phyloP scores from a whole-genome alignment of 1,284 basidiomycete species.

The Caloboletus firmus region DNA sequence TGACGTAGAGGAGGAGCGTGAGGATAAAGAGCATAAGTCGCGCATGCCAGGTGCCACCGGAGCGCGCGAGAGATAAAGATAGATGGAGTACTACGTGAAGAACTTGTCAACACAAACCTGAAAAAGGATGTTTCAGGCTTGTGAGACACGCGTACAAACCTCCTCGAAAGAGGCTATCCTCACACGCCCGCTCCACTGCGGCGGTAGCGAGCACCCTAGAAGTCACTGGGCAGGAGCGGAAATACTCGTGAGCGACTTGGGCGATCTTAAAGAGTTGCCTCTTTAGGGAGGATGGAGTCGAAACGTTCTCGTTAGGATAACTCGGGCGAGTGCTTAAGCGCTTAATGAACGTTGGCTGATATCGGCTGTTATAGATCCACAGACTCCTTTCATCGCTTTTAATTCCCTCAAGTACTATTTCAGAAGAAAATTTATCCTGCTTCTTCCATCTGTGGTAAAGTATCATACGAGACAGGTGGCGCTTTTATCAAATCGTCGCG shows the following conservation, averaged over 20 bases:
- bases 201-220: constrained; percentile 11
- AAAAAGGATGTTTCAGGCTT: constrained; percentile 6
- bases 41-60: neutral
- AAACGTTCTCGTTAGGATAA: neutral
- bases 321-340: neutral
- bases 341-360: no score
- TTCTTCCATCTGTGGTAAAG: constrained; percentile 1
- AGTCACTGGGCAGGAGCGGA: constrained; percentile 9
- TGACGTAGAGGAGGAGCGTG: constrained; percentile 10
- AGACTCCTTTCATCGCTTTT: neutral
- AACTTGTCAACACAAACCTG: neutral
- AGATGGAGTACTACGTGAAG: neutral
- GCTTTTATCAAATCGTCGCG: constrained; percentile 8
- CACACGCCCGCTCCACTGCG: constrained; percentile 22
- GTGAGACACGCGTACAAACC: neutral
- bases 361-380: constrained; percentile 4
- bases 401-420: neutral
- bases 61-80: constrained; percentile 3
- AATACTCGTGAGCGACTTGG: constrained; percentile 15
- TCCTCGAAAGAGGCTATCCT: neutral
- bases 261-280: constrained; percentile 22
- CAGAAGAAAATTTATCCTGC: neutral
- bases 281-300: constrained; percentile 8
- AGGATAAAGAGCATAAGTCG: constrained; percentile 14
- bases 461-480: constrained; percentile 9